Percentiles rank a stretch among this genome's conserved stretches.
Conservation (phyloP, 2,329 filamentous ascomycete genomes). For the Botrytis squamosa region DNA sequence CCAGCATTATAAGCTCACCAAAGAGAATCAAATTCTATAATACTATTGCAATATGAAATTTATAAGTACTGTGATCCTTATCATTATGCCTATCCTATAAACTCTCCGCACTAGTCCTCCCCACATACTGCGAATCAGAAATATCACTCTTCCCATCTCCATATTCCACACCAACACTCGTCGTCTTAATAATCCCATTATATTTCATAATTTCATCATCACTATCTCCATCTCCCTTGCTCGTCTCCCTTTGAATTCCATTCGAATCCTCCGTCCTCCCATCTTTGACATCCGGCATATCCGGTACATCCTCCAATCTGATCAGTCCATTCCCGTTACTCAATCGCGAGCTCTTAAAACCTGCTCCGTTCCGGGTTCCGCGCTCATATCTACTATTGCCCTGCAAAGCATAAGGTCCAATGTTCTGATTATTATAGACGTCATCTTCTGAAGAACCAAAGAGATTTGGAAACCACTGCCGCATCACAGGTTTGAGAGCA, state of each 20-base stretch:
- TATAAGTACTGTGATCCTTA: background rate
- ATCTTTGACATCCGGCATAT: background rate
- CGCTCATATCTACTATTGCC: background rate
- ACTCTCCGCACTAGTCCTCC: background rate
- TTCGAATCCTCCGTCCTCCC: background rate
- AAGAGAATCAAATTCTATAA: background rate
- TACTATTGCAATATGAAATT: background rate
- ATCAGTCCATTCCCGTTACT: background rate
- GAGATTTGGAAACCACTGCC: background rate
- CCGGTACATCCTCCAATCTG: background rate
- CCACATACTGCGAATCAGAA: too few relatives aligned
- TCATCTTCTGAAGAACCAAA: background rate
- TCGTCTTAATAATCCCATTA: background rate
- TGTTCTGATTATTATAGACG: background rate
- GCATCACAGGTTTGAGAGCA: background rate
- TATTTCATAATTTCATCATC: background rate
- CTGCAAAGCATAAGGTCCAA: background rate
- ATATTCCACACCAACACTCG: background rate
- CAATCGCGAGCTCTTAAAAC: background rate
- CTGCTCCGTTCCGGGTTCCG: background rate
- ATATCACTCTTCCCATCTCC: background rate
- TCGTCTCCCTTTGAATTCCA: background rate
- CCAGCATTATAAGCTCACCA: too few relatives aligned
- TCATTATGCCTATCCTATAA: background rate
- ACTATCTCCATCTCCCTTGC: background rate